phyloP scores from a whole-genome alignment of 2,329 filamentous ascomycete species.

The Pseudocercospora fuligena region DNA sequence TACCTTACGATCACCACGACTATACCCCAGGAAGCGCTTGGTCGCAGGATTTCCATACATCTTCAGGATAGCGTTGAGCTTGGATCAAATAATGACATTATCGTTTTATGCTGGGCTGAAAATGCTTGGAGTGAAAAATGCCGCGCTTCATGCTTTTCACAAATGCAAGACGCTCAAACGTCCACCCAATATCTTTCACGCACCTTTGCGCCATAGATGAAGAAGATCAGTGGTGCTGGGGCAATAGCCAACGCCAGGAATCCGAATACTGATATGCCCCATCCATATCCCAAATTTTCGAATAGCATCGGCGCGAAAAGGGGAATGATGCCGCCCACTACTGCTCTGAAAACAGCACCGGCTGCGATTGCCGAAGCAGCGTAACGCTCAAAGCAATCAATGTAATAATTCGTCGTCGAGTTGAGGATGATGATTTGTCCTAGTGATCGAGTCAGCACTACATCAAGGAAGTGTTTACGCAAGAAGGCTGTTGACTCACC shows the following conservation, averaged over 20 bases:
- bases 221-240: conserved; percentile 57
- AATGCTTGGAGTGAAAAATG: background rate
- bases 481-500: background rate
- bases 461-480: background rate
- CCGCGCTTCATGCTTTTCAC: background rate
- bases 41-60: conserved; percentile 1
- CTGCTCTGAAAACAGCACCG: conserved; percentile 52
- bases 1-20: conserved; percentile 11
- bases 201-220: conserved; percentile 51
- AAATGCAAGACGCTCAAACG: background rate
- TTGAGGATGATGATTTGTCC: conserved; percentile 60
- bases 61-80: conserved; percentile 1
- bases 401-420: conserved; percentile 60
- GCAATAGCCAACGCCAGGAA: conserved; percentile 53
- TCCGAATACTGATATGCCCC: conserved; percentile 56
- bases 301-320: conserved; percentile 52
- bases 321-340: conserved; percentile 55
- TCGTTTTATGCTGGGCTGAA: background rate
- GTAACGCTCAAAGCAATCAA: conserved; percentile 57
- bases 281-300: conserved; percentile 53
- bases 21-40: conserved; percentile 9
- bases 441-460: conserved; percentile 41
- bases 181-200: conserved; percentile 53
- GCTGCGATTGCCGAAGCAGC: conserved; percentile 58
- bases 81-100: background rate